These are phyloP conservation scores for Camellia oleifera DNA, from an alignment of 179 eudicot species.

Conservation along the genomic window DNA sequence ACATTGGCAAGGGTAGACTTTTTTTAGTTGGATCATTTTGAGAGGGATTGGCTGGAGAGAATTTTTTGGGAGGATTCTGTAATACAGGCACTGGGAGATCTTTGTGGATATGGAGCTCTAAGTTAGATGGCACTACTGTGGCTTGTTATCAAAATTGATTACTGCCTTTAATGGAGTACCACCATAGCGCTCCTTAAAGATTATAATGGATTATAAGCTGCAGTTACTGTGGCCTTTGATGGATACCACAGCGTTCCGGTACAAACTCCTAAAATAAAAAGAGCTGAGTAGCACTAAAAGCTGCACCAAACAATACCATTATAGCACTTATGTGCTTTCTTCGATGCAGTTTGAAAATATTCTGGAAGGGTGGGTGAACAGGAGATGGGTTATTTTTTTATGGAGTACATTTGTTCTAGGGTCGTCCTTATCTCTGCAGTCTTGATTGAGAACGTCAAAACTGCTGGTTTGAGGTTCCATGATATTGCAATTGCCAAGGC, in stretches of 20 bases:
- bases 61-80: background rate
- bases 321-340: background rate
- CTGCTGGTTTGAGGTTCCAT: slow-evolving; percentile 1
- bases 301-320: too few relatives aligned
- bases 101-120: slow-evolving; percentile 1
- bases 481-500: background rate
- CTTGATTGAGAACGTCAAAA: background rate
- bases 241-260: too few relatives aligned
- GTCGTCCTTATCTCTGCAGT: background rate
- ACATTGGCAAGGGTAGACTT: background rate
- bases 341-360: background rate
- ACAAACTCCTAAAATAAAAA: too few relatives aligned
- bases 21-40: background rate
- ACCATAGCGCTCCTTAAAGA: too few relatives aligned
- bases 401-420: background rate
- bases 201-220: too few relatives aligned
- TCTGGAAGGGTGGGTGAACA: background rate
- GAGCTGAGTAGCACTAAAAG: too few relatives aligned
- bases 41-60: background rate
- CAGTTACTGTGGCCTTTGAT: too few relatives aligned
- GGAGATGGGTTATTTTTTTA: background rate
- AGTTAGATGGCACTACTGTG: background rate
- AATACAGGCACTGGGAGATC: background rate
- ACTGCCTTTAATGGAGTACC: too few relatives aligned
- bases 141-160: too few relatives aligned